Base-by-base conservation (phyloP, 2,329 filamentous ascomycete species). In the Scopulariopsis brevicaulis region DNA sequence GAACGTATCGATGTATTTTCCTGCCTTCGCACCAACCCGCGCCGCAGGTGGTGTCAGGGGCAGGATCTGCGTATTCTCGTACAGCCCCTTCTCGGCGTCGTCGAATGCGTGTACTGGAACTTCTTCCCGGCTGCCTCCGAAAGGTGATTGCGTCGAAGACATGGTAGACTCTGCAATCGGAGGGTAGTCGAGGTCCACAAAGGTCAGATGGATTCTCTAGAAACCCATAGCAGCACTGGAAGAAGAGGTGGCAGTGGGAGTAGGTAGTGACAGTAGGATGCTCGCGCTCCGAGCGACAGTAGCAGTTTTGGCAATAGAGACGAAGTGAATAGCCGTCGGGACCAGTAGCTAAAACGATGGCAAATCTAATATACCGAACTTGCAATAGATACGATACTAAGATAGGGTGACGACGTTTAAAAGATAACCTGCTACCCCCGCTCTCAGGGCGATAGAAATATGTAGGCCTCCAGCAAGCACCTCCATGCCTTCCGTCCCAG, bases 21-120 rank as follows among this genome's bases (percentile, higher is more conserved):
- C 53, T 20, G 37, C 62, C 59, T 63, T 67, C 58, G 65, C 58
- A 54, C 65, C 62, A 22, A 62, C 32, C 37, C 62, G 58, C 20
- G 55, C 62, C 20, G 62, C 59, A 22, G 65, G 57, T 35, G 69
- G 62, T 12, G 63, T 34, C n/a, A 64, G 58, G 6, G 64, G 62
- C 15, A 67, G 57, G 34, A 43, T 64, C 20, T 62, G 53, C 6
- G 62, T 65, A 61, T 58, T 66, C 58, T 67, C 67, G 60, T 66
- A 68, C 22, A 71, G 54, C 18, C 69, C 68, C 63, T 71, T 71
- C 59, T 73, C 70, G n/a, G 67, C 65, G 59, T 69, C 68, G 52
- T 68, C 65, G 58, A 63, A 60, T 57, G 65, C 64, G 56, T 61
- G 34, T 11, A 8, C 22, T 32, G 8, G 14, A 20, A 10, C 54